These are phyloP conservation scores for Rubus idaeus DNA, from an alignment of 306 rosid species.

Conservation along the genomic window DNA sequence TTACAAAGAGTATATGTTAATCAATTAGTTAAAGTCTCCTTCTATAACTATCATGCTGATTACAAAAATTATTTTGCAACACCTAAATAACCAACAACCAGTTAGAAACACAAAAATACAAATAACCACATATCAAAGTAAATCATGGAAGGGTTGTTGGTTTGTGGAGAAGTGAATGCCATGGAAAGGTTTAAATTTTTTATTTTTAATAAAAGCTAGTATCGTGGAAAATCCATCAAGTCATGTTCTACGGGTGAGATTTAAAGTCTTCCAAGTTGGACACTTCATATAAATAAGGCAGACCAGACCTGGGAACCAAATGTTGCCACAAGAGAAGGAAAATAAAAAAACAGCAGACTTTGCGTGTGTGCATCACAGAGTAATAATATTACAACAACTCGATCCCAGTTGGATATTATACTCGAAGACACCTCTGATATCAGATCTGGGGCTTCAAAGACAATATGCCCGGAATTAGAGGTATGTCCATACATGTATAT, in stretches of 20 bases:
- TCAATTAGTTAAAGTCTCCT: background rate
- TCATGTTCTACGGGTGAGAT: slow-evolving; percentile 68
- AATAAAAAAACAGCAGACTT: background rate
- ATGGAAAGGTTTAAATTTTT: background rate
- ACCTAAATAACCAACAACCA: background rate
- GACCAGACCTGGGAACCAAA: slow-evolving; percentile 8
- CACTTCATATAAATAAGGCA: slow-evolving; percentile 32
- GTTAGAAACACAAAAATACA: background rate
- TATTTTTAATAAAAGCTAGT: background rate
- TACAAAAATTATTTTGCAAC: background rate
- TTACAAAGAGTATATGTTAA: background rate
- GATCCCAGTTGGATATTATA: background rate
- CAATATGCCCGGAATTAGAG: background rate
- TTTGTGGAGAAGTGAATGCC: background rate
- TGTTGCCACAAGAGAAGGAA: background rate
- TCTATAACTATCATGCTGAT: background rate
- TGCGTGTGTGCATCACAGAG: slow-evolving; percentile 3
- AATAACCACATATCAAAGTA: background rate
- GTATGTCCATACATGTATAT: slow-evolving; percentile 3
- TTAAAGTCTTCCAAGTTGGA: slow-evolving; percentile 38
- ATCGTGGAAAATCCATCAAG: background rate
- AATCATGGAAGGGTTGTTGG: slow-evolving; percentile 5
- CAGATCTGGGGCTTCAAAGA: slow-evolving; percentile 3
- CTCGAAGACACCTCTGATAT: slow-evolving; percentile 1
- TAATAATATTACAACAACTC: slow-evolving; percentile 1